These are phyloP conservation scores for Xylaria hypoxylon DNA, from an alignment of 2,329 filamentous ascomycete genomes.

Conservation along the genomic window DNA sequence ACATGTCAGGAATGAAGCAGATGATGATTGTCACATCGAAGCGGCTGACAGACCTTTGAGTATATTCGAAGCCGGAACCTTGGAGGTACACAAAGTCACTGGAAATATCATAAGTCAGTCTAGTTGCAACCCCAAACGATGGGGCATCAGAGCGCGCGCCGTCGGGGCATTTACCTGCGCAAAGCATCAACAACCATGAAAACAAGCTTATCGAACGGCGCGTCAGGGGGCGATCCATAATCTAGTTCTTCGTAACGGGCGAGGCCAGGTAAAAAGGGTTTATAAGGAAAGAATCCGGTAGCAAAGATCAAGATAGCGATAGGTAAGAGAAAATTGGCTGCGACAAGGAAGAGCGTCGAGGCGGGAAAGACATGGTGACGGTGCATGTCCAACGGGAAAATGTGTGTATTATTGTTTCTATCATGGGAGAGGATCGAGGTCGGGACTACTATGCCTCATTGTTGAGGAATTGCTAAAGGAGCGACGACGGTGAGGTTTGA, in stretches of 20 bases:
- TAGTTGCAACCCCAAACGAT: neutral
- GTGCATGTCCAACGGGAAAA: slow-evolving; percentile 44
- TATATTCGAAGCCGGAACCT: slow-evolving; percentile 84
- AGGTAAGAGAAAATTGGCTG: slow-evolving; percentile 83
- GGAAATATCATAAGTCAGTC: slow-evolving; percentile 32
- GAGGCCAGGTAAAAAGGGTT: slow-evolving; percentile 88
- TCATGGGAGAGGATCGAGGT: slow-evolving; percentile 18
- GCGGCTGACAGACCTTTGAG: slow-evolving; percentile 76
- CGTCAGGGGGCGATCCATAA: slow-evolving; percentile 67
- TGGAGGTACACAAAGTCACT: slow-evolving; percentile 94
- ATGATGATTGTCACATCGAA: neutral
- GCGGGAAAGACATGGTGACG: slow-evolving; percentile 46
- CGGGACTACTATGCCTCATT: slow-evolving; percentile 21
- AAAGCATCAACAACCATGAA: slow-evolving; percentile 99
- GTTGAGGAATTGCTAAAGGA: slow-evolving; percentile 23
- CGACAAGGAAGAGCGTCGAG: slow-evolving; percentile 62
- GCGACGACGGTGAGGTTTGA: slow-evolving; percentile 28
- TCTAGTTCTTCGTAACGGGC: slow-evolving; percentile 72
- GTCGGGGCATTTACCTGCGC: slow-evolving; percentile 71
- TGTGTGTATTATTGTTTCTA: slow-evolving; percentile 3
- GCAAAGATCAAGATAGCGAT: slow-evolving; percentile 82
- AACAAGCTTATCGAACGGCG: slow-evolving; percentile 87
- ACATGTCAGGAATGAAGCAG: slow-evolving; percentile 11
- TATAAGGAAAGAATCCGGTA: slow-evolving; percentile 96
- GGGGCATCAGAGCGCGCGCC: neutral